Evolutionary conservation across 371 early-diverging fungal genomes (phyloP).

Genomic region (Nosema muscidifuracis): DNA sequence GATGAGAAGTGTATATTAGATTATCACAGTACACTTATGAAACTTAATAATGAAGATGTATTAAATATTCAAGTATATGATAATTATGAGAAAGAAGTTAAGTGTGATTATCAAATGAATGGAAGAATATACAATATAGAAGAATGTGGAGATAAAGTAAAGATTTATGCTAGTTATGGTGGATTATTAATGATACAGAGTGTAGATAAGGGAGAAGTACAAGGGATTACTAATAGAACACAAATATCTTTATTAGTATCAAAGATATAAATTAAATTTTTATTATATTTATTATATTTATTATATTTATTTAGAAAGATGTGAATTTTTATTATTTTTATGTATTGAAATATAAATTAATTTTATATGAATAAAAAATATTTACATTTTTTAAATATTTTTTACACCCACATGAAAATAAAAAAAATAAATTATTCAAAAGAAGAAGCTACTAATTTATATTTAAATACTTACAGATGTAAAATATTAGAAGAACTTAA

Average conservation of each 20-base stretch:
- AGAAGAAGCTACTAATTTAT: background rate
- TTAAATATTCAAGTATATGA: slow-evolving; percentile 13
- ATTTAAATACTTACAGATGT: background rate
- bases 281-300: no score
- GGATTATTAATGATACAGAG: slow-evolving; percentile 24
- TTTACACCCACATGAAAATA: background rate
- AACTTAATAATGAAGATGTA: slow-evolving; percentile 10
- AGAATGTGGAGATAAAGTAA: background rate
- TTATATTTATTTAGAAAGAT: no score
- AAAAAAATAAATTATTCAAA: slow-evolving; percentile 6
- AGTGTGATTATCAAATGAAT: slow-evolving; percentile 29
- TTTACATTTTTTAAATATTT: no score
- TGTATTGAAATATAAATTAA: background rate
- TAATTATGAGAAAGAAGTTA: slow-evolving; percentile 9
- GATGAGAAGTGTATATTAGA: slow-evolving; percentile 11
- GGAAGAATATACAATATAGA: slow-evolving; percentile 32
- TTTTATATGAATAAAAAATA: no score
- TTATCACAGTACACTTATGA: slow-evolving; percentile 21
- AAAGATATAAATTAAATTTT: slow-evolving; percentile 12
- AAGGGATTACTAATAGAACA: slow-evolving; percentile 11
- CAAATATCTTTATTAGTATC: slow-evolving; percentile 13
- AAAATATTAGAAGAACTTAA: background rate
- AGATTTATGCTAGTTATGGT: slow-evolving; percentile 11
- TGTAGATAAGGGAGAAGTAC: slow-evolving; percentile 1
- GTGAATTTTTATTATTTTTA: background rate